Percentiles rank a stretch among this genome's conserved stretches.
Conservation (phyloP, 2,329 filamentous ascomycete genomes). For the Scedosporium dehoogii region DNA sequence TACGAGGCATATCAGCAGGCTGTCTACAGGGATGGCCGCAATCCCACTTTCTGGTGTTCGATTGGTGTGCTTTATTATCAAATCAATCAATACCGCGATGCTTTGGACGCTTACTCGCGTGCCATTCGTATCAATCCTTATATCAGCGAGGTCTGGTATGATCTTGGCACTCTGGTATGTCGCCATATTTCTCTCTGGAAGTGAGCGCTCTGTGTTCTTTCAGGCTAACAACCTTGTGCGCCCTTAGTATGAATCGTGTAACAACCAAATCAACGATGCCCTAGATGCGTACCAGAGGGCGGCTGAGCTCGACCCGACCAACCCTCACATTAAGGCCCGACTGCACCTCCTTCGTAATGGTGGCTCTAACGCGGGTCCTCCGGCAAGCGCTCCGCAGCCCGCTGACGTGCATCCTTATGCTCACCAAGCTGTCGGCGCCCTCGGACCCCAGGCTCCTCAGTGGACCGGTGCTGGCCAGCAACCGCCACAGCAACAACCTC, state of each 20-base stretch:
- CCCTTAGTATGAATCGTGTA: constrained; percentile 85
- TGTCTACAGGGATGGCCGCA: constrained; percentile 93
- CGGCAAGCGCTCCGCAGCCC: constrained; percentile 71
- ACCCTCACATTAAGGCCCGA: constrained; percentile 93
- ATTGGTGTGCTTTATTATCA: constrained; percentile 99
- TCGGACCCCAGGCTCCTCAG: constrained; percentile 75
- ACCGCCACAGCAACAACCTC: constrained; percentile 28
- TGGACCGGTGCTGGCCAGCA: constrained; percentile 72
- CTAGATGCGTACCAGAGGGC: constrained; percentile 92
- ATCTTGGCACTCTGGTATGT: constrained; percentile 86
- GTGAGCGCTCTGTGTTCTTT: background rate
- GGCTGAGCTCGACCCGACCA: constrained; percentile 83
- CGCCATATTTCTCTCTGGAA: no score
- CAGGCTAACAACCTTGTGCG: constrained; percentile 19
- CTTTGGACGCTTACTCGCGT: constrained; percentile 91
- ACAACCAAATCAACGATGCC: constrained; percentile 95
- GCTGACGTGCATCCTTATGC: constrained; percentile 94
- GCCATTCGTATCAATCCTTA: constrained; percentile 95
- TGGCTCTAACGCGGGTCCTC: constrained; percentile 61
- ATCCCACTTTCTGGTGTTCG: constrained; percentile 98
- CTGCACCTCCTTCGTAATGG: constrained; percentile 81
- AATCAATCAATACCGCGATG: constrained; percentile 98
- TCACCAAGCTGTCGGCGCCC: constrained; percentile 75
- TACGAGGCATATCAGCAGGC: constrained; percentile 99
- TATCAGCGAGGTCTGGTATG: constrained; percentile 99